Evolutionary conservation across 2,329 filamentous ascomycete genomes (phyloP), one percentile per base, ranked within the genome.

Genomic region (Mycosphaerelloides madeirae): DNA sequence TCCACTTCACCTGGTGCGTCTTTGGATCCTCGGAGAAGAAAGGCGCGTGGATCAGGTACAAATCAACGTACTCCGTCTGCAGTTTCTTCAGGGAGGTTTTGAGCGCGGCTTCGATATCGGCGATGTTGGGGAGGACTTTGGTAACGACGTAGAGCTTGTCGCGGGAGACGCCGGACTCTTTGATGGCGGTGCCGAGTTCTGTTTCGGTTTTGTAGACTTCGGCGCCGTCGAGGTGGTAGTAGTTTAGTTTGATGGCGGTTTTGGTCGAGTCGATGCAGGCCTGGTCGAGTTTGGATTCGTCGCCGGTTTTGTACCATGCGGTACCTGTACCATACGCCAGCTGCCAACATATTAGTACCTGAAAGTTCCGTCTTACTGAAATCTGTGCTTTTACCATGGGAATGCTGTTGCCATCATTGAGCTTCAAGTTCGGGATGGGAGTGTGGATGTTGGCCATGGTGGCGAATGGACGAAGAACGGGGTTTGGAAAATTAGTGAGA

Each of bases 321-420:
- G 84, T 87, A 32, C 85, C 85, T 3, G 85, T 77, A 18, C 85
- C 85, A 57, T 85, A 89, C 31, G 74, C 81, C 14, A 89, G 69
- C 81, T 84, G n/a, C 19, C 32, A 31, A 34, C 12, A 8, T 2
- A 29, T 50, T 37, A 50, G 34, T 37, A 39, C 12, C 16, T 1
- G 25, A 46, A 36, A 25, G n/a, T 28, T n/a, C n/a, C n/a, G n/a
- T n/a, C n/a, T n/a, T n/a, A n/a, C n/a, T n/a, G n/a, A n/a, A n/a
- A n/a, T n/a, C n/a, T 11, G n/a, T 29, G 49, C 47, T 32, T 38
- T n/a, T 67, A 83, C 80, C 72, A 85, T 75, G 9, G 85, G 85
- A 41, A 90, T 85, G 46, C 79, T 76, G 49, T 79, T 78, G 49
- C 84, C 85, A 69, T 90, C 83, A 55, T 85, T 87, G 44, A 90